Conservation (phyloP, 768 basidiomycete genomes). For the Peribolospora kevripleyi region DNA sequence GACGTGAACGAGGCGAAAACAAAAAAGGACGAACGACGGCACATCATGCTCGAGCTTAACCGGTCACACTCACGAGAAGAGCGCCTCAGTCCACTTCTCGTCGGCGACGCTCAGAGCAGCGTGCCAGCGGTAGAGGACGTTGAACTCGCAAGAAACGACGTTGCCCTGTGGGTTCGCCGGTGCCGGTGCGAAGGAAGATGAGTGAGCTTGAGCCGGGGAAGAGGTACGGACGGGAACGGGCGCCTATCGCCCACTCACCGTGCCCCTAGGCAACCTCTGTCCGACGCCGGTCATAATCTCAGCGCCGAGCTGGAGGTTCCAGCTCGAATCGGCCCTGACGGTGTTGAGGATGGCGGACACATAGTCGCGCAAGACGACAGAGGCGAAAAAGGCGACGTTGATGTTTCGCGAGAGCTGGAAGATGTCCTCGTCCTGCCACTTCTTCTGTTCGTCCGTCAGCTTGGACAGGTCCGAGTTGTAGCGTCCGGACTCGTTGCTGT, state of each 20-base stretch:
- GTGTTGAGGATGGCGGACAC: not conserved
- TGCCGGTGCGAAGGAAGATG: conserved; percentile 23
- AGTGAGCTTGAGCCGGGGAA: not conserved
- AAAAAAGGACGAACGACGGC: not conserved
- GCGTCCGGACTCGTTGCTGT: conserved; percentile 32
- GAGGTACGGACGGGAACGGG: too few species aligned
- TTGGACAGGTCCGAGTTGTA: conserved; percentile 17
- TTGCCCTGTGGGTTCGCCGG: conserved; percentile 43
- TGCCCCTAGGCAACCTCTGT: not conserved
- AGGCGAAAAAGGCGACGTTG: conserved; percentile 8
- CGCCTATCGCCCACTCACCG: not conserved
- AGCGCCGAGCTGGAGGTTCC: not conserved
- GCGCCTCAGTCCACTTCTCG: conserved; percentile 19
- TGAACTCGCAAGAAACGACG: conserved; percentile 38
- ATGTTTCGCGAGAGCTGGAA: conserved; percentile 9
- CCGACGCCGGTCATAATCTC: not conserved
- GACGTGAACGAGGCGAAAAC: not conserved
- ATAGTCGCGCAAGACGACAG: conserved; percentile 5
- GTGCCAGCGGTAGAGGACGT: conserved; percentile 20
- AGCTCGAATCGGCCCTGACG: not conserved
- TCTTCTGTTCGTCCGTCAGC: conserved; percentile 1
- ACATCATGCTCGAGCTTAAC: conserved; percentile 7
- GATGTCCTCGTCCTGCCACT: conserved; percentile 8
- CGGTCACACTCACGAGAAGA: conserved; percentile 21
- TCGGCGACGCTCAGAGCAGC: conserved; percentile 17